These are phyloP conservation scores for Incumbomyces delicatus DNA, from an alignment of 2,329 filamentous ascomycete species.

Conservation along the genomic window DNA sequence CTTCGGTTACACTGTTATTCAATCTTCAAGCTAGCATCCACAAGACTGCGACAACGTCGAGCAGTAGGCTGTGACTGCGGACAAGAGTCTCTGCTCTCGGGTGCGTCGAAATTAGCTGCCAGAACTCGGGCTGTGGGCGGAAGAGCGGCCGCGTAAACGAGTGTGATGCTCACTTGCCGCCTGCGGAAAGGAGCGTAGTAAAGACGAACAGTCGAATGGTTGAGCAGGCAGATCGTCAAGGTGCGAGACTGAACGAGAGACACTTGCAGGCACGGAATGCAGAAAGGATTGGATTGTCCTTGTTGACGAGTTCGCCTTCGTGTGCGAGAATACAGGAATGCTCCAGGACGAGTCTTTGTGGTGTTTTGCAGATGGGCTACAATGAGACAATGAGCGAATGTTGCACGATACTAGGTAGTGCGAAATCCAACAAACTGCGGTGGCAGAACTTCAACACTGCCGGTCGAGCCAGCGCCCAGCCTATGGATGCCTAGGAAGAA, in stretches of 20 bases:
- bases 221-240: not conserved
- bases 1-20: too few species aligned
- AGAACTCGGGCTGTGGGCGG: not conserved
- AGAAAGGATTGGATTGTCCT: too few species aligned
- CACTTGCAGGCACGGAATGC: too few species aligned
- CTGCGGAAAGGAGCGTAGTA: not conserved
- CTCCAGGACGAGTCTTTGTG: conserved; percentile 1
- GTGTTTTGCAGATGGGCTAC: not conserved
- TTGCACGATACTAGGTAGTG: not conserved
- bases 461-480: too few species aligned
- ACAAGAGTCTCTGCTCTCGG: too few species aligned
- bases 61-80: too few species aligned
- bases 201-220: not conserved
- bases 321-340: not conserved
- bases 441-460: too few species aligned
- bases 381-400: not conserved
- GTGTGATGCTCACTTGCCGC: not conserved
- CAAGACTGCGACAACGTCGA: too few species aligned
- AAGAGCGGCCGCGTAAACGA: not conserved
- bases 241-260: too few species aligned
- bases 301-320: too few species aligned
- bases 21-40: too few species aligned
- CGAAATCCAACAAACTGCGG: not conserved
- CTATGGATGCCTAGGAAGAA: too few species aligned
- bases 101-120: not conserved